Conservation (phyloP, 2,329 filamentous ascomycete genomes). For the Beauveria australis region DNA sequence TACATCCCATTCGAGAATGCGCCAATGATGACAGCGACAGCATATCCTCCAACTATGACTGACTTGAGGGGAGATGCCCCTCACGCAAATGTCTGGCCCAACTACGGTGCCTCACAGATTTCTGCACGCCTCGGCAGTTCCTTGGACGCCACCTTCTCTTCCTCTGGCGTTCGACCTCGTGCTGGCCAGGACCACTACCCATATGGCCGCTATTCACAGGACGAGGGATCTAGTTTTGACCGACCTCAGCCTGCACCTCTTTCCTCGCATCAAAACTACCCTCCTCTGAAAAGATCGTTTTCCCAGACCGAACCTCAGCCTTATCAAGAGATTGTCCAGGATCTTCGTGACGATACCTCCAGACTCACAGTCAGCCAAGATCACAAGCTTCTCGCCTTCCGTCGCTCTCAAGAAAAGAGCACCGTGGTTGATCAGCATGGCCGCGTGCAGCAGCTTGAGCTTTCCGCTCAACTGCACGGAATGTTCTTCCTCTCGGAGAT, state of each 20-base stretch:
- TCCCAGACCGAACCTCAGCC: constrained; percentile 46
- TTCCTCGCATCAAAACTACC: constrained; percentile 43
- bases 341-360: constrained; percentile 49
- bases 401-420: constrained; percentile 49
- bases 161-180: constrained; percentile 37
- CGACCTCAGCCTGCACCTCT: constrained; percentile 41
- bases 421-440: constrained; percentile 53
- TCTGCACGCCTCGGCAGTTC: constrained; percentile 41
- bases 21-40: constrained; percentile 54
- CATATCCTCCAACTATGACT: constrained; percentile 55
- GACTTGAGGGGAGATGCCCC: constrained; percentile 52
- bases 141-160: constrained; percentile 41
- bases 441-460: constrained; percentile 51
- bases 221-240: constrained; percentile 47
- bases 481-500: constrained; percentile 86
- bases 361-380: constrained; percentile 52
- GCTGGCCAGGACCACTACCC: constrained; percentile 43
- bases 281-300: constrained; percentile 49
- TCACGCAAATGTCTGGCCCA: constrained; percentile 50
- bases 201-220: constrained; percentile 47
- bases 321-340: constrained; percentile 54
- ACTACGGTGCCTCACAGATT: constrained; percentile 48
- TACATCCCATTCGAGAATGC: constrained; percentile 31
- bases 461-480: constrained; percentile 69
- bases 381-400: constrained; percentile 53